Percentiles rank a stretch among this genome's conserved stretches.
Conservation (phyloP, 75 land plant species). For the Azolla pinnata region DNA sequence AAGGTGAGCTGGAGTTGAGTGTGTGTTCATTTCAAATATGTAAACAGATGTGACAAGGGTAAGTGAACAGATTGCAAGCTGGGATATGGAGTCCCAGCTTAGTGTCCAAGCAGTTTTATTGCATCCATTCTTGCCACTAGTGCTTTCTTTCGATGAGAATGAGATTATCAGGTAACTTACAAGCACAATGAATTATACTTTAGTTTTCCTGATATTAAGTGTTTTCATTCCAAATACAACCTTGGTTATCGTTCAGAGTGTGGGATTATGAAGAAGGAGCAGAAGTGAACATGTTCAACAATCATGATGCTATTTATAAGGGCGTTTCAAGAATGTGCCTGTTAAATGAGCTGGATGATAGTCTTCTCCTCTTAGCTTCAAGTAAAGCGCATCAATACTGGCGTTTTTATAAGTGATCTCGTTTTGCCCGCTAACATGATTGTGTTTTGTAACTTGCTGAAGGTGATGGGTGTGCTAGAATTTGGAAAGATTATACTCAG, state of each 20-base stretch:
- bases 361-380: constrained; percentile 89
- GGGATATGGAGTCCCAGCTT: constrained; percentile 68
- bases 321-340: constrained; percentile 82
- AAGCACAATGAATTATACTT: too few species aligned
- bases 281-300: constrained; percentile 63
- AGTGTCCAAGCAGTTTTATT: constrained; percentile 59
- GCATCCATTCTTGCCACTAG: constrained; percentile 76
- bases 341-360: constrained; percentile 89
- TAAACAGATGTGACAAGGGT: constrained; percentile 70
- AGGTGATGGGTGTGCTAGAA: constrained; percentile 88
- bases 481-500: constrained; percentile 79
- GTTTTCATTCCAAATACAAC: too few species aligned
- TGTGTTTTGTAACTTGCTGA: constrained; percentile 1
- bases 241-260: too few species aligned
- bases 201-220: too few species aligned
- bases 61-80: constrained; percentile 53
- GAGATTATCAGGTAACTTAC: constrained; percentile 63
- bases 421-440: too few species aligned
- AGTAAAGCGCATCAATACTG: constrained; percentile 26
- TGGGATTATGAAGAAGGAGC: constrained; percentile 74
- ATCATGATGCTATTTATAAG: constrained; percentile 60
- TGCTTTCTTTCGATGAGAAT: constrained; percentile 58
- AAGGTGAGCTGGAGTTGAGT: too few species aligned
- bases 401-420: not conserved
- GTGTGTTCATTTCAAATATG: too few species aligned